phyloP scores from a whole-genome alignment of 2,329 filamentous ascomycete species.

The Pseudogymnoascus sp. region DNA sequence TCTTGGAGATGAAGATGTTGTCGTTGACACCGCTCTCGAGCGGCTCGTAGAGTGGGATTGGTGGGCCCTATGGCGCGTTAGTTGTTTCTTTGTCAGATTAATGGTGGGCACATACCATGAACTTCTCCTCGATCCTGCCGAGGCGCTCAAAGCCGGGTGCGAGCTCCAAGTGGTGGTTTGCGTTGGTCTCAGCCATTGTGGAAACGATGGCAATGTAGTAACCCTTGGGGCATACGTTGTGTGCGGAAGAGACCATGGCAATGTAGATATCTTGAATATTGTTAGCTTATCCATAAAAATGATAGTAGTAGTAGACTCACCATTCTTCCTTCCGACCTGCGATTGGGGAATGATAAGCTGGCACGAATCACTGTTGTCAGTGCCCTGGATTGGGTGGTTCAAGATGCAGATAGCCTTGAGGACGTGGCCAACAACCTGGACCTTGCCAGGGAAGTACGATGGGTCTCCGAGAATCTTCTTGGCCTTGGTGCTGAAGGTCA shows the following conservation, averaged over 20 bases:
- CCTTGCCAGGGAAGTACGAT: conserved; percentile 90
- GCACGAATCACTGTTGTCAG: conserved; percentile 78
- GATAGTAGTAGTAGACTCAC: conserved; percentile 41
- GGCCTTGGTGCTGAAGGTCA: conserved; percentile 94
- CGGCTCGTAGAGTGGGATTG: conserved; percentile 92
- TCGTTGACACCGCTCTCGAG: conserved; percentile 73
- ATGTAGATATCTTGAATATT: conserved; percentile 75
- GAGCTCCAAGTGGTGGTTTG: conserved; percentile 94
- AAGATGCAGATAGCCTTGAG: conserved; percentile 96
- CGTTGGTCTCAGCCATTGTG: conserved; percentile 84
- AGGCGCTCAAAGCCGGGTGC: conserved; percentile 87
- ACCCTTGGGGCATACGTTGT: conserved; percentile 97
- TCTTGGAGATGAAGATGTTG: conserved; percentile 96
- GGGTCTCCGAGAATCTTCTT: conserved; percentile 95
- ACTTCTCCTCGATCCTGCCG: conserved; percentile 91
- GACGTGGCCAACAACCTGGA: conserved; percentile 78
- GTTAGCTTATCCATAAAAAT: conserved; percentile 15
- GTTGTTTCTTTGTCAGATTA: not conserved
- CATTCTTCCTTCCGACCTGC: conserved; percentile 93
- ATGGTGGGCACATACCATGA: conserved; percentile 56
- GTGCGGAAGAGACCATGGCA: conserved; percentile 86
- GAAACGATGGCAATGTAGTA: conserved; percentile 99
- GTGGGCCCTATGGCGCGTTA: conserved; percentile 49
- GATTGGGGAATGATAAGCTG: conserved; percentile 98
- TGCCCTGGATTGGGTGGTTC: conserved; percentile 88